These are phyloP conservation scores for Isabelozyma pseudorhagii DNA, from an alignment of 805 yeast genomes.

Conservation along the genomic window DNA sequence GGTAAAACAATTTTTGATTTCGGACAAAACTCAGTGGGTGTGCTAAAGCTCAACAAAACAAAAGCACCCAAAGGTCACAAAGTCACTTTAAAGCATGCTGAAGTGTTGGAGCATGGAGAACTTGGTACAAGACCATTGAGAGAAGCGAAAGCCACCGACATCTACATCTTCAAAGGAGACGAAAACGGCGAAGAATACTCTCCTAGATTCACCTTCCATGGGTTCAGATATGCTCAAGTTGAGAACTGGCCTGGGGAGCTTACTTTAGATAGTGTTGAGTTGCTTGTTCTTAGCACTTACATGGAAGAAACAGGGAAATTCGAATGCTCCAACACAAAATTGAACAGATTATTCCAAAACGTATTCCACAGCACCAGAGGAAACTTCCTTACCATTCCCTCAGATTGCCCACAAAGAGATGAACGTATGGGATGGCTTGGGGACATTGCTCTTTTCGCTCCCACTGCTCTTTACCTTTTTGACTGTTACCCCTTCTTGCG, in stretches of 20 bases:
- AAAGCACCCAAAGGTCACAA: constrained; percentile 12
- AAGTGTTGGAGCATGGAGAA: constrained; percentile 20
- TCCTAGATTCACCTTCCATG: constrained; percentile 19
- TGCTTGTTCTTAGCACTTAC: constrained; percentile 11
- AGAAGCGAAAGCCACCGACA: constrained; percentile 14
- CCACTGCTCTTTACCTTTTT: constrained; percentile 16
- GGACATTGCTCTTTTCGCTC: constrained; percentile 18
- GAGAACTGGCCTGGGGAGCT: constrained; percentile 14
- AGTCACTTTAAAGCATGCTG: constrained; percentile 14
- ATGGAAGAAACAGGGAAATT: constrained; percentile 13
- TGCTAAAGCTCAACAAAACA: constrained; percentile 9
- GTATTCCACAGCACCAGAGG: constrained; percentile 16
- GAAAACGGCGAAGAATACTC: constrained; percentile 12
- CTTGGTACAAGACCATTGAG: constrained; percentile 17
- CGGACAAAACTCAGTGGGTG: constrained; percentile 18
- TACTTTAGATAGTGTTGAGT: constrained; percentile 7
- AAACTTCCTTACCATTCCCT: constrained; percentile 17
- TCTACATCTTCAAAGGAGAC: constrained; percentile 13
- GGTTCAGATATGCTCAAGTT: constrained; percentile 17
- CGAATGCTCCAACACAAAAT: constrained; percentile 12
- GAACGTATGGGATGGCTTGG: constrained; percentile 24
- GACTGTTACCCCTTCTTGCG: constrained; percentile 13
- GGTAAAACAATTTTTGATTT: constrained; percentile 19
- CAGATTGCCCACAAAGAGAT: constrained; percentile 24
- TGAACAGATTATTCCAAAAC: constrained; percentile 12